These are phyloP conservation scores for Arctium lappa DNA, from an alignment of 129 eudicot genomes.

Conservation along the genomic window DNA sequence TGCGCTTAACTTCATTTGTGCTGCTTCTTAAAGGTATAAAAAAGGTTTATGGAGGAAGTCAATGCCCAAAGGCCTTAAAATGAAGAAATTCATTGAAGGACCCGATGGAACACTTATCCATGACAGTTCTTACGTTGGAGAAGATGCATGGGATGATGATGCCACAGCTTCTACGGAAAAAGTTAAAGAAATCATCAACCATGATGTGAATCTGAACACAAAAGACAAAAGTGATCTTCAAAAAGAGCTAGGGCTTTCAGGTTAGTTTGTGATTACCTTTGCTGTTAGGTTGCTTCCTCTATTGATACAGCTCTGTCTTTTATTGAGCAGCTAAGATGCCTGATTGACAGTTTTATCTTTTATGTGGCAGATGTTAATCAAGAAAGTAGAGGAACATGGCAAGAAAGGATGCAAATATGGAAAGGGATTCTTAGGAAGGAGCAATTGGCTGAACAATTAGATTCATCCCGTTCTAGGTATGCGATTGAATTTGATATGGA, in stretches of 20 bases:
- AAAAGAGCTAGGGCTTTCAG: constrained; percentile 58
- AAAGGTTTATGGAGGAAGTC: constrained; percentile 89
- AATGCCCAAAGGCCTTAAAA: constrained; percentile 81
- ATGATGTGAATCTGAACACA: constrained; percentile 33
- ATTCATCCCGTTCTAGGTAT: constrained; percentile 59
- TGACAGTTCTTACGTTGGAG: constrained; percentile 78
- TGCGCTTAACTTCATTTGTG: background rate
- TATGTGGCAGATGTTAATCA: constrained; percentile 25
- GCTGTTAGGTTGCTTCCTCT: background rate
- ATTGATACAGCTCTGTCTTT: background rate
- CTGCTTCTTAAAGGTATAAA: constrained; percentile 52
- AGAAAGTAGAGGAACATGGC: constrained; percentile 70
- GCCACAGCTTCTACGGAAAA: constrained; percentile 29
- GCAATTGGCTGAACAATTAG: constrained; percentile 62
- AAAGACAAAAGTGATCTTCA: constrained; percentile 43
- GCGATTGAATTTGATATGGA: constrained; percentile 92
- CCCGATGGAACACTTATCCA: constrained; percentile 73
- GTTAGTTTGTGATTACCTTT: constrained; percentile 33
- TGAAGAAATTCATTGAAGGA: constrained; percentile 77
- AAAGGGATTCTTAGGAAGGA: constrained; percentile 69
- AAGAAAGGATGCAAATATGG: constrained; percentile 84
- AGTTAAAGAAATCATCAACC: constrained; percentile 45
- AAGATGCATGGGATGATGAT: constrained; percentile 86
- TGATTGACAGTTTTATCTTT: background rate
- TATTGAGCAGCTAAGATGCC: background rate